Conservation (phyloP, 2,329 filamentous ascomycete species). For the Penicillium sp. region DNA sequence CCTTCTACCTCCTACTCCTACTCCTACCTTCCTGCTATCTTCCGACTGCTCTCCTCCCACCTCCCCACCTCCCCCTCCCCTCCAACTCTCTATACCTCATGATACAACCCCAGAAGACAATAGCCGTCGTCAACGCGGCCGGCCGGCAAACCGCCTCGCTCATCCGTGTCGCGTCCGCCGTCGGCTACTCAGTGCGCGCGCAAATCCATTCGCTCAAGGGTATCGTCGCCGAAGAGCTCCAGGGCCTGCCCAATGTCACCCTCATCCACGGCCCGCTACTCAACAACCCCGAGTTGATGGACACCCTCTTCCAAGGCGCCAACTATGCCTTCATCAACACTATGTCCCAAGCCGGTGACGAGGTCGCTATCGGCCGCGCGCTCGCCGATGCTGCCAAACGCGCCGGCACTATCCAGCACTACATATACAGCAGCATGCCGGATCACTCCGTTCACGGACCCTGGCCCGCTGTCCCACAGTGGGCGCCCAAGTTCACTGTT, state of each 20-base stretch:
- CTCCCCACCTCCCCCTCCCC: conserved; percentile 6
- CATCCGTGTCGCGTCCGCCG: conserved; percentile 88
- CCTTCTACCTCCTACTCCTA: conserved; percentile 19
- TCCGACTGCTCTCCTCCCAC: conserved; percentile 4
- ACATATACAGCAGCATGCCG: conserved; percentile 96
- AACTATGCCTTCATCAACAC: conserved; percentile 97
- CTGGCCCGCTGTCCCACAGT: conserved; percentile 86
- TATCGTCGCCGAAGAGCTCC: conserved; percentile 85
- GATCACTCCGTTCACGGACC: conserved; percentile 82
- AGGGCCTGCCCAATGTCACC: conserved; percentile 79
- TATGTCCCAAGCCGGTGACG: conserved; percentile 87
- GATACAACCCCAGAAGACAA: conserved; percentile 68
- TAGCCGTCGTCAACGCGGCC: conserved; percentile 93
- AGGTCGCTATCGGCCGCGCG: conserved; percentile 84
- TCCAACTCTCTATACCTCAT: conserved; percentile 31
- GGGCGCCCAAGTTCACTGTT: conserved; percentile 89
- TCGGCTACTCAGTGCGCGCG: conserved; percentile 90
- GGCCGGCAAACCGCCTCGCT: conserved; percentile 95
- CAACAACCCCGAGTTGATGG: conserved; percentile 74
- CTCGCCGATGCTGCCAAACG: conserved; percentile 87
- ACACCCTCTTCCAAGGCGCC: conserved; percentile 78
- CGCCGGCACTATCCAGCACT: conserved; percentile 78
- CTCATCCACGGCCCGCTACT: conserved; percentile 68
- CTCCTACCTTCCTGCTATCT: conserved; percentile 11
- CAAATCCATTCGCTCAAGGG: conserved; percentile 87